phyloP scores from a whole-genome alignment of 176 grass and related monocot species.

The barley (Hordeum vulgare) region DNA sequence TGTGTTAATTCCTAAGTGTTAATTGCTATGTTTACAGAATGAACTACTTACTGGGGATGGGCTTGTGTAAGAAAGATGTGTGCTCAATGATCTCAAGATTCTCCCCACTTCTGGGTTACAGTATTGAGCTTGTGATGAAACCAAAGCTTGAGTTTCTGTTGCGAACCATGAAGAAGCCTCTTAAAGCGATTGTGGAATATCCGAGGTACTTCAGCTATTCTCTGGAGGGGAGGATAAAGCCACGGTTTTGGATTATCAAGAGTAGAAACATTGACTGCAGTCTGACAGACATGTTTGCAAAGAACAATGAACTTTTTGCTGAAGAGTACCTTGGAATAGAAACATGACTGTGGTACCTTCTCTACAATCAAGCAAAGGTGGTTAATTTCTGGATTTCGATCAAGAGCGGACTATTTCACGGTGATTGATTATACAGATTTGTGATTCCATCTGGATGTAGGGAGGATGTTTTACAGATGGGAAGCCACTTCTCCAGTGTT shows the following conservation, averaged over 20 bases:
- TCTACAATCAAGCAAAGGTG: slow-evolving; percentile 14
- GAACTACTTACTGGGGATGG: slow-evolving; percentile 49
- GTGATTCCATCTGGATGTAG: too few relatives aligned
- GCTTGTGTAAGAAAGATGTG: slow-evolving; percentile 66
- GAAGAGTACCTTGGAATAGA: slow-evolving; percentile 52
- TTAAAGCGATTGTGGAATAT: slow-evolving; percentile 64
- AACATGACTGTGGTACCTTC: slow-evolving; percentile 33
- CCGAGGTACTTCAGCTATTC: slow-evolving; percentile 93
- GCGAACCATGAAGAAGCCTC: slow-evolving; percentile 60
- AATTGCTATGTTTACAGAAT: slow-evolving; percentile 45
- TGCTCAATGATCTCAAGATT: slow-evolving; percentile 87
- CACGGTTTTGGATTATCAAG: slow-evolving; percentile 51
- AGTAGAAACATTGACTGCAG: slow-evolving; percentile 53
- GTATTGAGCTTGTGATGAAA: slow-evolving; percentile 60
- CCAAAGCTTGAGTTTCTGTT: slow-evolving; percentile 85
- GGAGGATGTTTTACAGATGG: too few relatives aligned
- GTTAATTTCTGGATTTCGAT: slow-evolving; percentile 13
- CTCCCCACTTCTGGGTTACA: slow-evolving; percentile 80
- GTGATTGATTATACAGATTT: neutral
- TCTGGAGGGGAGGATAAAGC: slow-evolving; percentile 74
- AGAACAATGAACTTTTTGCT: slow-evolving; percentile 75
- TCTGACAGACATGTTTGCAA: slow-evolving; percentile 77
- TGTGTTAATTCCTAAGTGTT: neutral
- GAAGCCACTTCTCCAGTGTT: neutral
- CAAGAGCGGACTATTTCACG: neutral